A percentile compares a stretch with the other conserved stretches of the same genome.
Conservation (phyloP, 2,329 filamentous ascomycete genomes). For the Cordyceps cicadae region DNA sequence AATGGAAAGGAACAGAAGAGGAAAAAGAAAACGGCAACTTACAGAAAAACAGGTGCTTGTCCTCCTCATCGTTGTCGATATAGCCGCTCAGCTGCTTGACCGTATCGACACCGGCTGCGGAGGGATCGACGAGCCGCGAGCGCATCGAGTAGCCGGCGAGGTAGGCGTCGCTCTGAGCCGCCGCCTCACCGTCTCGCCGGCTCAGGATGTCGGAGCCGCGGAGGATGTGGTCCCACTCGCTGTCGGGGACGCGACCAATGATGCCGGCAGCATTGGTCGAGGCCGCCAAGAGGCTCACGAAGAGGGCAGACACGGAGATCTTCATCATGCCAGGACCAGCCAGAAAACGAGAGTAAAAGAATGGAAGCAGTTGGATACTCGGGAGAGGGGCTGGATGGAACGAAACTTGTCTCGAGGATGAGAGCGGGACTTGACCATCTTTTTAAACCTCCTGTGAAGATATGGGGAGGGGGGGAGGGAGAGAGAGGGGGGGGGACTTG, state of each 20-base stretch:
- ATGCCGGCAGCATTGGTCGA: conserved; percentile 69
- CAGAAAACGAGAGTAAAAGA: background rate
- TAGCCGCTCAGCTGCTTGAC: conserved; percentile 99
- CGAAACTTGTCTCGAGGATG: background rate
- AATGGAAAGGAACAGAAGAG: background rate
- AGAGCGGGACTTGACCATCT: background rate
- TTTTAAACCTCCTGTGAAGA: background rate
- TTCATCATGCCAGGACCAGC: background rate
- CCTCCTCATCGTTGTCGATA: conserved; percentile 88
- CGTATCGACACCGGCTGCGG: conserved; percentile 73
- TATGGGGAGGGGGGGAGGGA: too few species aligned
- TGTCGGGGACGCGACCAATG: conserved; percentile 68
- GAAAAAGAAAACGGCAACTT: background rate
- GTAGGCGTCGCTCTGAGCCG: conserved; percentile 73
- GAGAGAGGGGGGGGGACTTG: too few species aligned
- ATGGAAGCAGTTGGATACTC: too few species aligned
- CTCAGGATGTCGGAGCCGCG: conserved; percentile 74
- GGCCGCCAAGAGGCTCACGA: conserved; percentile 5
- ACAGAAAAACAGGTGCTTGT: conserved; percentile 97
- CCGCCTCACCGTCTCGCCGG: conserved; percentile 41
- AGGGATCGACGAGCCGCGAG: conserved; percentile 84
- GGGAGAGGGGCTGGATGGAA: background rate
- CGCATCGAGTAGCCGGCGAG: conserved; percentile 82
- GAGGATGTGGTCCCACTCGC: conserved; percentile 84
- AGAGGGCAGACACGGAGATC: conserved; percentile 7